Conservation (phyloP, 345 rosid species). For the Kandelia obovata region DNA sequence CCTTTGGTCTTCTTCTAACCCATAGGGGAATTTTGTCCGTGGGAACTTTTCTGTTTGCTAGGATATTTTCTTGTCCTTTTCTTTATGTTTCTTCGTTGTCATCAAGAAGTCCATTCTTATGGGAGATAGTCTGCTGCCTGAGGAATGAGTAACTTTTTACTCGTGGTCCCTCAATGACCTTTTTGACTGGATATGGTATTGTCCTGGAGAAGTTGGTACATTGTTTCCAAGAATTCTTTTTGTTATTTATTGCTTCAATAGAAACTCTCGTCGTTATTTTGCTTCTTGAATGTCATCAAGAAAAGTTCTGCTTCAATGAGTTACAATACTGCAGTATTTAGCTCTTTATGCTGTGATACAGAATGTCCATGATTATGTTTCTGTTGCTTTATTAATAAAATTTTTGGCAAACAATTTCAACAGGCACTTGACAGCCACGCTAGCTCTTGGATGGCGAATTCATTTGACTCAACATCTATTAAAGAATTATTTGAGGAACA, state of each 20-base stretch:
- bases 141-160: too few species aligned
- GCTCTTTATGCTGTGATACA: background rate
- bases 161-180: too few species aligned
- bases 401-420: background rate
- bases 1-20: too few species aligned
- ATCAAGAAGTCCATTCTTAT: too few species aligned
- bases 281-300: background rate
- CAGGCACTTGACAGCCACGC: slow-evolving; percentile 80
- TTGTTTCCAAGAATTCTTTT: too few species aligned
- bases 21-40: too few species aligned
- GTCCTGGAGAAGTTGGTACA: too few species aligned
- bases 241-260: background rate
- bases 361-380: background rate
- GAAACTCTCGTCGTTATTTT: background rate
- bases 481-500: slow-evolving; percentile 79
- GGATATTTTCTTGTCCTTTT: too few species aligned
- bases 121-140: too few species aligned
- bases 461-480: slow-evolving; percentile 87
- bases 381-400: background rate
- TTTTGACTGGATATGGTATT: too few species aligned
- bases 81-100: too few species aligned
- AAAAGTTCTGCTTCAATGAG: background rate
- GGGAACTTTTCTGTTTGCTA: too few species aligned
- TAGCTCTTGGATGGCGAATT: slow-evolving; percentile 97
- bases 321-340: background rate